phyloP scores from a whole-genome alignment of 768 basidiomycete species.

The Xanthoconium stramineum region DNA sequence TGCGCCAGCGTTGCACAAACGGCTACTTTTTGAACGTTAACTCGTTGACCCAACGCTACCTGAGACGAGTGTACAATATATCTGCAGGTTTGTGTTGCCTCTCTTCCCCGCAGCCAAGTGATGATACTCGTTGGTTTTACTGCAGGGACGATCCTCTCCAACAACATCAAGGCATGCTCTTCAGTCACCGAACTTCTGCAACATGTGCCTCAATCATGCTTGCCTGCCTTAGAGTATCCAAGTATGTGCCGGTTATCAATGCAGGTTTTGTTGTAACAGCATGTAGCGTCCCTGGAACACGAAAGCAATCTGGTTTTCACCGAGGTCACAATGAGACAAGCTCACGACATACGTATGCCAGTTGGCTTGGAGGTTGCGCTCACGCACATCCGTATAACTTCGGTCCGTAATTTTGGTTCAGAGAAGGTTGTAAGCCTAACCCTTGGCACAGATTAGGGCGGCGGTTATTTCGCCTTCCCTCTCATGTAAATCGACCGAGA shows the following conservation, averaged over 20 bases:
- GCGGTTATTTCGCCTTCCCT: conserved; percentile 64
- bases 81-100: conserved; percentile 40
- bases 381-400: conserved; percentile 75
- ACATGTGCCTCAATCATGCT: conserved; percentile 47
- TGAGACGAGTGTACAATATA: conserved; percentile 75
- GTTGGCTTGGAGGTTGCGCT: conserved; percentile 64
- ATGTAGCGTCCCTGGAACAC: conserved; percentile 57
- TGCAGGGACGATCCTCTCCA: conserved; percentile 51
- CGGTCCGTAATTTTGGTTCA: conserved; percentile 43
- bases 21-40: conserved; percentile 77
- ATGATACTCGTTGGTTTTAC: background rate
- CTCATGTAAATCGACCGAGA: conserved; percentile 76
- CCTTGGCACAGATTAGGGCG: conserved; percentile 55
- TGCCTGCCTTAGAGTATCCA: conserved; percentile 50
- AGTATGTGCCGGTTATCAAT: conserved; percentile 37
- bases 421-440: background rate
- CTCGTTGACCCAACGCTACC: conserved; percentile 62
- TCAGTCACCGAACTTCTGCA: conserved; percentile 60
- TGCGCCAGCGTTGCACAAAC: conserved; percentile 56
- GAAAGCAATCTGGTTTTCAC: conserved; percentile 53
- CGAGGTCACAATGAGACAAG: conserved; percentile 65
- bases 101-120: background rate
- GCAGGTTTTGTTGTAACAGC: conserved; percentile 7
- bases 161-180: conserved; percentile 55
- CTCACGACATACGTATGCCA: conserved; percentile 65